A percentile compares a stretch with the other conserved stretches of the same genome.
These are phyloP conservation scores for Paraglomus brasilianum DNA, from an alignment of 192 early-diverging fungal species.

Conservation along the genomic window DNA sequence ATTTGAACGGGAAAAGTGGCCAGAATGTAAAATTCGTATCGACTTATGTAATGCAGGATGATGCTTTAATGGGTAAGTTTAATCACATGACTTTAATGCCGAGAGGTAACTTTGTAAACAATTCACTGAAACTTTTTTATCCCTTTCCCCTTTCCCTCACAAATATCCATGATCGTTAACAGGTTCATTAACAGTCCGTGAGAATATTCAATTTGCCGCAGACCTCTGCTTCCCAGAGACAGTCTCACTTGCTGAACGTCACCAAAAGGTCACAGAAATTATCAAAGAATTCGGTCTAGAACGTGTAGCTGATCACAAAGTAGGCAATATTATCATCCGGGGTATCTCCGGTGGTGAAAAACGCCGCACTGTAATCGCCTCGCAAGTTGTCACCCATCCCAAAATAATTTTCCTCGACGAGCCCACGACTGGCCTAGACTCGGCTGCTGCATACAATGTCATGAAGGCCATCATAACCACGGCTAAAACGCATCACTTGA, in stretches of 20 bases:
- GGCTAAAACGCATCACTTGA: conserved; percentile 49
- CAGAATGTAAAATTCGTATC: conserved; percentile 14
- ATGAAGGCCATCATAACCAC: conserved; percentile 58
- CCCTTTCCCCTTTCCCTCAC: too few species aligned
- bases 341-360: conserved; percentile 70
- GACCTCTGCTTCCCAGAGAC: conserved; percentile 63
- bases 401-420: conserved; percentile 81
- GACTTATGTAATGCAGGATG: conserved; percentile 31
- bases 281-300: conserved; percentile 59
- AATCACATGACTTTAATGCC: too few species aligned
- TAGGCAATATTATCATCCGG: conserved; percentile 58
- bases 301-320: conserved; percentile 51
- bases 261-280: conserved; percentile 55
- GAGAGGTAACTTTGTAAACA: not conserved
- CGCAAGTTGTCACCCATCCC: conserved; percentile 59
- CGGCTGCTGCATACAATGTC: conserved; percentile 68
- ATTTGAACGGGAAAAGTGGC: conserved; percentile 48
- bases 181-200: conserved; percentile 61
- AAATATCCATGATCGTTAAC: not conserved
- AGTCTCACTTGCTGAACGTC: conserved; percentile 48
- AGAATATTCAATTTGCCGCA: conserved; percentile 76
- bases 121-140: not conserved
- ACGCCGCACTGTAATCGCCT: conserved; percentile 61
- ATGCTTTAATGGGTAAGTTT: conserved; percentile 24
- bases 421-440: conserved; percentile 78